phyloP scores from a whole-genome alignment of 1,284 basidiomycete species.

The Trichosporon inkin region DNA sequence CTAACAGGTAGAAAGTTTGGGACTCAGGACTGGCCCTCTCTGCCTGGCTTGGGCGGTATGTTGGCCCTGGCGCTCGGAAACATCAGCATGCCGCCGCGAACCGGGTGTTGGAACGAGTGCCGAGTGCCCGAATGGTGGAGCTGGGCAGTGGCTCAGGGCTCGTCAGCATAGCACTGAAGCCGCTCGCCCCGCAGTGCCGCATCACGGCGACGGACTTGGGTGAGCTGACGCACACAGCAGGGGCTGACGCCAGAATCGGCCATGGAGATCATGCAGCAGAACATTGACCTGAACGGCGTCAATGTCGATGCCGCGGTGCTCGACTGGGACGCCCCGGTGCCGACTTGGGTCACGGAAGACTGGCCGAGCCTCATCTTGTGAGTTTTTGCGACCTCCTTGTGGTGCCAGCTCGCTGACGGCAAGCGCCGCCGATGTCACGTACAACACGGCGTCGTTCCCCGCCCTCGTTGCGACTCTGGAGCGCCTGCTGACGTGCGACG shows the following conservation, averaged over 20 bases:
- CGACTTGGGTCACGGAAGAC: slow-evolving; percentile 49
- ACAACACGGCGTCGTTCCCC: slow-evolving; percentile 78
- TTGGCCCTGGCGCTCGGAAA: neutral
- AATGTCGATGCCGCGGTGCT: slow-evolving; percentile 54
- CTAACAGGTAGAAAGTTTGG: slow-evolving; percentile 72
- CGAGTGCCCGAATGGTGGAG: slow-evolving; percentile 6
- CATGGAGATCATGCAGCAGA: slow-evolving; percentile 68
- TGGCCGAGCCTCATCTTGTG: slow-evolving; percentile 43
- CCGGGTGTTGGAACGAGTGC: slow-evolving; percentile 10
- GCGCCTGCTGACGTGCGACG: slow-evolving; percentile 26
- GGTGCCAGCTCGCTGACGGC: slow-evolving; percentile 1
- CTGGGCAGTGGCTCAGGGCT: slow-evolving; percentile 77
- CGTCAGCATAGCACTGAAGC: slow-evolving; percentile 63
- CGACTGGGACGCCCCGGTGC: slow-evolving; percentile 68
- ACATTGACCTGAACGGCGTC: slow-evolving; percentile 58
- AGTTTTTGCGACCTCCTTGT: slow-evolving; percentile 11
- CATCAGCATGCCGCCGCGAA: slow-evolving; percentile 12
- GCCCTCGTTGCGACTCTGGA: slow-evolving; percentile 39
- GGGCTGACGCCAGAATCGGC: slow-evolving; percentile 60
- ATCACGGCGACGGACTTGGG: slow-evolving; percentile 64
- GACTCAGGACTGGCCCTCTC: slow-evolving; percentile 78
- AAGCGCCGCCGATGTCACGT: slow-evolving; percentile 85
- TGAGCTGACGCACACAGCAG: slow-evolving; percentile 47
- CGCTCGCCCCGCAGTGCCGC: slow-evolving; percentile 38
- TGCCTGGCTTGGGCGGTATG: slow-evolving; percentile 59